Evolutionary conservation across 306 rosid genomes (phyloP), one percentile per base, ranked within the genome.

Genomic region (Vigna hirtella): DNA sequence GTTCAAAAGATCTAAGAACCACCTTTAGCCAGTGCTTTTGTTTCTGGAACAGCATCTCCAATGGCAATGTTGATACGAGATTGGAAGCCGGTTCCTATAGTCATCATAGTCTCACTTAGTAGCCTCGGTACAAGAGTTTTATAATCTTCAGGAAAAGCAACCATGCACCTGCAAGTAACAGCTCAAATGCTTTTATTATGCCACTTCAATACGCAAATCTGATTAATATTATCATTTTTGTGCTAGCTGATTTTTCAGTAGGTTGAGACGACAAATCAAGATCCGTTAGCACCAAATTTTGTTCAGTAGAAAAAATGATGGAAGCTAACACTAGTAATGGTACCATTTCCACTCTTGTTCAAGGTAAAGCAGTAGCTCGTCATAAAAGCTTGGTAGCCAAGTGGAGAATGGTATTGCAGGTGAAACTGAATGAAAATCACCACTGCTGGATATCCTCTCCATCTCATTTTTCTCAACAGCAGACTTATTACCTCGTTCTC

Each of bases 281-380:
- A 38, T 20, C 55, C 80, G 70, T 14, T 36, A 61, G 74, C 66
- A 76, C n/a, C 57, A 76, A 71, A 26, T 52, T 59, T 40, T 32
- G 43, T 55, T 73, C 40, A 56, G 55, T 24, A 12, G 61, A 53
- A 73, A 36, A 67, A 69, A 83, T 51, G 70, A 53, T 12, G 16
- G 32, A 74, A 73, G 75, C 22, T 63, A 79, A 81, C 61, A 70
- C 70, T 61, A 52, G 16, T 64, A 83, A 79, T 13, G 6, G 17
- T 90, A 96, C 99, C 99, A 96, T 82, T 96, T 96, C 99, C 99
- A 93, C 83, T 93, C 99, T 84, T 96, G 99, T 85, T 96, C 98
- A 42, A 96, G 98, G 88, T 91, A 96, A 73, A 96, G 99, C 67
- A 96, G 90, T 85, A 96, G 80, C 51, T 93, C 99, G 26, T 96